These are phyloP conservation scores for Arthrinium phaeospermum DNA, from an alignment of 2,329 filamentous ascomycete species.

Conservation along the genomic window DNA sequence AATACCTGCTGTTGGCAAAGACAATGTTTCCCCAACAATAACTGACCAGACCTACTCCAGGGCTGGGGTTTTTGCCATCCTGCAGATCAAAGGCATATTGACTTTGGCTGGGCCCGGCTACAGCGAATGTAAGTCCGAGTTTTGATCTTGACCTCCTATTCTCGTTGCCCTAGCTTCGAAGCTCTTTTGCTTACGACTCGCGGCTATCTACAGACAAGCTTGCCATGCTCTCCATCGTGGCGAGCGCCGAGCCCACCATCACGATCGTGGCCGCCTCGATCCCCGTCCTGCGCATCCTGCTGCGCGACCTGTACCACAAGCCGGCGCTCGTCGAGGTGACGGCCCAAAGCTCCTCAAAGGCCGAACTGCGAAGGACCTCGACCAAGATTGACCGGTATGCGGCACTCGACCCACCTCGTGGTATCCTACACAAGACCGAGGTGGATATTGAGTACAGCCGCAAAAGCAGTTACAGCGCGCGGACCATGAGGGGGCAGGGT, in stretches of 20 bases:
- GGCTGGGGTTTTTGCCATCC: neutral
- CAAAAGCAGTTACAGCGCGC: neutral
- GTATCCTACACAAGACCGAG: neutral
- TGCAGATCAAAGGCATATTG: neutral
- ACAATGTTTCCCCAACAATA: neutral
- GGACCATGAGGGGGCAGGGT: neutral
- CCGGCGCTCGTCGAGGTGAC: neutral
- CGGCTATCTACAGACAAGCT: neutral
- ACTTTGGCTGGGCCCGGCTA: neutral
- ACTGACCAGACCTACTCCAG: neutral
- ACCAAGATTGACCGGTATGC: neutral
- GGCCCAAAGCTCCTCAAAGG: neutral
- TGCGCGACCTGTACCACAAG: neutral
- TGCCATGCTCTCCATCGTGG: constrained; percentile 24
- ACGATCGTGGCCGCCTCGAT: constrained; percentile 40
- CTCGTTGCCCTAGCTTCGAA: neutral
- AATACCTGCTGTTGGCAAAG: neutral
- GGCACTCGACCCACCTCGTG: neutral
- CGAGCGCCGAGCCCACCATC: constrained; percentile 33
- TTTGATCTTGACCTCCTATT: neutral
- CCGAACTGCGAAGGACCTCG: neutral
- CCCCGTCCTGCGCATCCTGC: constrained; percentile 38
- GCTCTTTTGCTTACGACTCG: neutral
- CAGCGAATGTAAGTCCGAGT: neutral
- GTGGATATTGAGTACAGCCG: constrained; percentile 1